Evolutionary conservation across 148 eudicot species (phyloP).

Genomic region (Camellia granthamiana): DNA sequence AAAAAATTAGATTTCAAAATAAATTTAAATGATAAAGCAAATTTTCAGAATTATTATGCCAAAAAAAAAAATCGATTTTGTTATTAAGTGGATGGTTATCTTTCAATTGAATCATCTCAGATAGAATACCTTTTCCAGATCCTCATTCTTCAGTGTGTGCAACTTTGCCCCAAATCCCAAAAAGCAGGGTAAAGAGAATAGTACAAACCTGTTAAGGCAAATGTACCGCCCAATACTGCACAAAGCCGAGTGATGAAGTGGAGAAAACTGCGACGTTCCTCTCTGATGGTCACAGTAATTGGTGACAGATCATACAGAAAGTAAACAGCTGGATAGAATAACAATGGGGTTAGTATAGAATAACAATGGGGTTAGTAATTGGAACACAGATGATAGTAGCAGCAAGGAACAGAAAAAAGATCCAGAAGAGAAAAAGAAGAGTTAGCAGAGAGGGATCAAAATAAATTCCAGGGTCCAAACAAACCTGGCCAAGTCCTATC

Average conservation of each 20-base stretch:
- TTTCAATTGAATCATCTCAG: neutral
- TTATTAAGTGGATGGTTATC: neutral
- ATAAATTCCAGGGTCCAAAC: constrained; percentile 17
- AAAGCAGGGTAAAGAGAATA: constrained; percentile 9
- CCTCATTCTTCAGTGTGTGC: neutral
- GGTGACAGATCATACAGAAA: constrained; percentile 97
- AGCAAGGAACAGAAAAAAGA: constrained; percentile 1
- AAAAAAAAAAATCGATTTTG: neutral
- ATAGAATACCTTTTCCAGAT: neutral
- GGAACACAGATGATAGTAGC: neutral
- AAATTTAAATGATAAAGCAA: neutral
- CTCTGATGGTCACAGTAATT: constrained; percentile 92
- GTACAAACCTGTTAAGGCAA: constrained; percentile 88
- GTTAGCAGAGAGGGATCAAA: neutral
- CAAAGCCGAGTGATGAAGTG: constrained; percentile 96
- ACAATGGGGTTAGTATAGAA: constrained; percentile 6
- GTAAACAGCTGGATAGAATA: constrained; percentile 75
- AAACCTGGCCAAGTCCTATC: constrained; percentile 97
- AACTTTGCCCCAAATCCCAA: neutral
- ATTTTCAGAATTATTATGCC: neutral
- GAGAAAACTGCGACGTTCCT: constrained; percentile 96
- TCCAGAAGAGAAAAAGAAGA: constrained; percentile 6
- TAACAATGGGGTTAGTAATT: neutral
- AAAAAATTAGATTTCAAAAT: neutral
- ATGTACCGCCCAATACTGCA: constrained; percentile 98